A percentile compares a stretch with the other conserved stretches of the same genome.
Evolutionary conservation across 108 stramenopile species (phyloP).

Genomic region (Discostella stelligeroides): DNA sequence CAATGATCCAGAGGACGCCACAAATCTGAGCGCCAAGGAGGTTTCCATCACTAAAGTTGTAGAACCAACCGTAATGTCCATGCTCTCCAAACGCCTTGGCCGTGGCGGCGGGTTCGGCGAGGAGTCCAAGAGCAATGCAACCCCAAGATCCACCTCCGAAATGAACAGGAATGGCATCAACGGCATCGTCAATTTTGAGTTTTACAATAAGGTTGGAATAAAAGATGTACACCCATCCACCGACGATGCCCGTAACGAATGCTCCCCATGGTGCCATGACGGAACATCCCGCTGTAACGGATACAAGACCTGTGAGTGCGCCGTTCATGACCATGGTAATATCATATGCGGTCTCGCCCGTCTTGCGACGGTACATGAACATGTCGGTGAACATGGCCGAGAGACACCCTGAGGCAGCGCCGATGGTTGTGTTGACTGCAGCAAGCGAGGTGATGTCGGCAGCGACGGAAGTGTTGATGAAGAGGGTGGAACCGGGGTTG

Average conservation of each 20-base stretch:
- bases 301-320: conserved; percentile 69
- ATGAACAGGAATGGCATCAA: conserved; percentile 94
- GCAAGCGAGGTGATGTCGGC: conserved; percentile 66
- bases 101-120: conserved; percentile 53
- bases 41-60: conserved; percentile 54
- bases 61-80: conserved; percentile 67
- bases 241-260: conserved; percentile 80
- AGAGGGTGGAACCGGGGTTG: conserved; percentile 85
- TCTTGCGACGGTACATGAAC: conserved; percentile 42
- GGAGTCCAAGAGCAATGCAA: conserved; percentile 73
- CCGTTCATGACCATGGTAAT: conserved; percentile 72
- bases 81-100: conserved; percentile 54
- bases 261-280: conserved; percentile 83
- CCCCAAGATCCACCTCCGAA: conserved; percentile 87
- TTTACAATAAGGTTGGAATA: conserved; percentile 61
- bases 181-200: conserved; percentile 88
- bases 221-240: conserved; percentile 77
- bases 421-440: conserved; percentile 93
- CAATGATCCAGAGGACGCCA: conserved; percentile 75
- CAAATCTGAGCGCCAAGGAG: conserved; percentile 74
- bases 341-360: conserved; percentile 10
- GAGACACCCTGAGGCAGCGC: conserved; percentile 70
- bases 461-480: conserved; percentile 55
- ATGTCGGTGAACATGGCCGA: conserved; percentile 67
- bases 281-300: conserved; percentile 84